These are phyloP conservation scores for Penstemon davidsonii DNA, from an alignment of 257 asterid genomes.

Conservation along the genomic window DNA sequence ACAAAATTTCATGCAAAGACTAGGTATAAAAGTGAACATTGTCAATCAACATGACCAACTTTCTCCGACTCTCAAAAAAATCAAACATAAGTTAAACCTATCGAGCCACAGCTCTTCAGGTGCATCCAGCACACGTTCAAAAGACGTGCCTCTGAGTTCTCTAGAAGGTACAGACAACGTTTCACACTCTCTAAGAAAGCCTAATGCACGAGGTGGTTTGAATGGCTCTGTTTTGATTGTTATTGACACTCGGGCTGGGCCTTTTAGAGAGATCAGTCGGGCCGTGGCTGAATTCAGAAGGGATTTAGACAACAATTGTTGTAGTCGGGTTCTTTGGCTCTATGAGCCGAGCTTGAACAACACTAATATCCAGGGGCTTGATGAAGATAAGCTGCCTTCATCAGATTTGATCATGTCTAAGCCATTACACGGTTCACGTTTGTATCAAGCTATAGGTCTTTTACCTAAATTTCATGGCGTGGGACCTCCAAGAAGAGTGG, in stretches of 20 bases:
- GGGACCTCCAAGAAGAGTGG: conserved; percentile 21
- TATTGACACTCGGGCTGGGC: conserved; percentile 50
- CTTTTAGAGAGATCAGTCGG: conserved; percentile 40
- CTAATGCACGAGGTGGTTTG: background rate
- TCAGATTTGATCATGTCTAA: conserved; percentile 54
- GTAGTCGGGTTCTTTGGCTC: conserved; percentile 63
- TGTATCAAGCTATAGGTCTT: conserved; percentile 43
- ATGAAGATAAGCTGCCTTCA: conserved; percentile 45
- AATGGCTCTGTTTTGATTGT: conserved; percentile 43
- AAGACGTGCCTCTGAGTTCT: conserved; percentile 51
- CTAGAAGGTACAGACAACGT: conserved; percentile 42
- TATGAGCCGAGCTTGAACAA: conserved; percentile 33
- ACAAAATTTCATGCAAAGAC: conserved; percentile 47
- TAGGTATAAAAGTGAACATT: conserved; percentile 50
- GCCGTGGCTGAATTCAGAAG: conserved; percentile 62
- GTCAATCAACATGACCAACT: conserved; percentile 52
- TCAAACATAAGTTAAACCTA: conserved; percentile 33
- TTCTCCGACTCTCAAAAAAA: conserved; percentile 38
- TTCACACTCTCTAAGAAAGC: conserved; percentile 20
- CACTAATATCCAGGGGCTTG: conserved; percentile 36
- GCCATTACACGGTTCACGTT: conserved; percentile 82
- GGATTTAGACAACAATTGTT: conserved; percentile 34
- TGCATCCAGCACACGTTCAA: conserved; percentile 39
- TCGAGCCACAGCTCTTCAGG: conserved; percentile 30
- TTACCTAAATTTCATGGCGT: conserved; percentile 59